Conservation (phyloP, 2,329 filamentous ascomycete species). For the Penicillium sp. region DNA sequence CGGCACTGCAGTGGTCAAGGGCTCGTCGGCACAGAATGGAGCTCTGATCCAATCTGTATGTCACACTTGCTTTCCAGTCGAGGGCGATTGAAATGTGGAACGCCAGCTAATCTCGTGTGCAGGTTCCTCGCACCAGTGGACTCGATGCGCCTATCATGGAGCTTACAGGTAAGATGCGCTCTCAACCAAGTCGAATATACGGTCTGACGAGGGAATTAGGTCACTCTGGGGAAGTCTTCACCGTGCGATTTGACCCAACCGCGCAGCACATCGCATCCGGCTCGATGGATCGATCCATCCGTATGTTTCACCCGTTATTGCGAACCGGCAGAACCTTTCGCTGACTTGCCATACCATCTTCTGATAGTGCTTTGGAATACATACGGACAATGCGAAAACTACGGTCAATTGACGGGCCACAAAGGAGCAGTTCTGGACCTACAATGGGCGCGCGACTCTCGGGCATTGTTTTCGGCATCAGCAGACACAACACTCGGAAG, state of each 20-base stretch:
- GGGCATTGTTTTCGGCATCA: slow-evolving; percentile 85
- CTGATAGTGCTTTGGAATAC: slow-evolving; percentile 86
- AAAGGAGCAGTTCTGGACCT: slow-evolving; percentile 87
- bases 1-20: slow-evolving; percentile 56
- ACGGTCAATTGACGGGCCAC: slow-evolving; percentile 83
- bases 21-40: slow-evolving; percentile 54
- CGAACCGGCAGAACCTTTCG: not conserved
- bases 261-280: slow-evolving; percentile 89
- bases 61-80: slow-evolving; percentile 14
- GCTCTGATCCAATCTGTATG: slow-evolving; percentile 66
- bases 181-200: not conserved
- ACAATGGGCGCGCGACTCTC: slow-evolving; percentile 94
- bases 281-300: slow-evolving; percentile 88
- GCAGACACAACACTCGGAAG: slow-evolving; percentile 91
- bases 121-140: slow-evolving; percentile 77
- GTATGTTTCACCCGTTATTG: slow-evolving; percentile 50
- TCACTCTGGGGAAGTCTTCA: slow-evolving; percentile 79
- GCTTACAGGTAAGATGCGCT: slow-evolving; percentile 65
- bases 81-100: not conserved
- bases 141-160: slow-evolving; percentile 94
- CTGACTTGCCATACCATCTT: not conserved
- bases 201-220: slow-evolving; percentile 38
- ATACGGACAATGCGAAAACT: slow-evolving; percentile 91
- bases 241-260: slow-evolving; percentile 83
- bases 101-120: slow-evolving; percentile 20